phyloP scores from a whole-genome alignment of 306 rosid genomes.

The Lagenaria siceraria region DNA sequence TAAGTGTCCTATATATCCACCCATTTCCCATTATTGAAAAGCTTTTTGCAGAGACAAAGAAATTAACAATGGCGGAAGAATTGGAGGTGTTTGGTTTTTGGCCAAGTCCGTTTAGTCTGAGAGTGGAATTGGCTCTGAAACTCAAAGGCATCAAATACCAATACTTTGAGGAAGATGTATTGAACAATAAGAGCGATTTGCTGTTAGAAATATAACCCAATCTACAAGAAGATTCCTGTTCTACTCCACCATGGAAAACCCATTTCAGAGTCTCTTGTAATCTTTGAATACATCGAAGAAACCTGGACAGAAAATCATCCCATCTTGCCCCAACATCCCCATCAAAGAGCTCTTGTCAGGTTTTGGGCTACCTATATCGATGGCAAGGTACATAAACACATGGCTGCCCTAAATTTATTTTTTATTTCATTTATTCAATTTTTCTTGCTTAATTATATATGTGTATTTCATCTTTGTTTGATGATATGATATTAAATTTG shows the following conservation, averaged over 20 bases:
- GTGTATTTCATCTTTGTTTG: too few species aligned
- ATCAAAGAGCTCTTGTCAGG: background rate
- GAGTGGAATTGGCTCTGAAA: constrained; percentile 34
- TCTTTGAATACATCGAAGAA: background rate
- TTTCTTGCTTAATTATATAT: too few species aligned
- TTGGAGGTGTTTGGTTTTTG: background rate
- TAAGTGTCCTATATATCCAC: too few species aligned
- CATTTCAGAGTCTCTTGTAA: background rate
- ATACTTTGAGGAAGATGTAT: constrained; percentile 21
- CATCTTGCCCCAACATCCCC: background rate
- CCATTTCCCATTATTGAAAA: too few species aligned
- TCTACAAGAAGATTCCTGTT: background rate
- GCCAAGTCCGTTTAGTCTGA: constrained; percentile 24
- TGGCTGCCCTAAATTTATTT: too few species aligned
- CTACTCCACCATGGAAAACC: background rate
- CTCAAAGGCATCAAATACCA: constrained; percentile 39
- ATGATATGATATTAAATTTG: too few species aligned
- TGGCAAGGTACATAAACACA: background rate
- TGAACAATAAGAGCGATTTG: background rate
- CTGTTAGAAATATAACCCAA: background rate
- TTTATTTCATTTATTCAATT: too few species aligned
- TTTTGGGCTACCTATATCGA: background rate
- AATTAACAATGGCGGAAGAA: background rate
- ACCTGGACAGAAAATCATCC: background rate
- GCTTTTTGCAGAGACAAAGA: too few species aligned